Conservation (phyloP, 441 rosid genomes). For the Erodium texanum region DNA sequence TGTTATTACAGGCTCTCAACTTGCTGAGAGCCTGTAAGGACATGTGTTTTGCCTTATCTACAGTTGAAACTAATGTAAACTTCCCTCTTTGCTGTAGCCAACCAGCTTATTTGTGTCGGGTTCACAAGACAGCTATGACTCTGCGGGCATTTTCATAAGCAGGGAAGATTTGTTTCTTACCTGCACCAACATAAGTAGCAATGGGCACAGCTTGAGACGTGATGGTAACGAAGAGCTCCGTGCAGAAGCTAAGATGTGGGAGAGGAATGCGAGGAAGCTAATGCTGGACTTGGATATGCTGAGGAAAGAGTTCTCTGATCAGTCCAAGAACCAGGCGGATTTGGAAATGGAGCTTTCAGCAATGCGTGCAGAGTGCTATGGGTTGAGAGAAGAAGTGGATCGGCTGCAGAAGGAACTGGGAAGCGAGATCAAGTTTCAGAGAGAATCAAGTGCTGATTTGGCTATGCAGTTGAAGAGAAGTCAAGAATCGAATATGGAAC, state of each 20-base stretch:
- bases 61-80: not conserved
- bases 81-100: slow-evolving; percentile 20
- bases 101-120: slow-evolving; percentile 26
- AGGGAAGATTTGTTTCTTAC: slow-evolving; percentile 16
- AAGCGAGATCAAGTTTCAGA: slow-evolving; percentile 40
- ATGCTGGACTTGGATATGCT: slow-evolving; percentile 38
- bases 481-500: slow-evolving; percentile 55
- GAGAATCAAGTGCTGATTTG: slow-evolving; percentile 35
- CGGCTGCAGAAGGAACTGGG: slow-evolving; percentile 40
- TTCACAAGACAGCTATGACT: slow-evolving; percentile 33
- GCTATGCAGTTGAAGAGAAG: slow-evolving; percentile 43
- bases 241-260: slow-evolving; percentile 49
- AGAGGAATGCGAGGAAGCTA: slow-evolving; percentile 42
- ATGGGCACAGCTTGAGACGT: slow-evolving; percentile 12
- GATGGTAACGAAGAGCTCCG: slow-evolving; percentile 31
- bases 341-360: slow-evolving; percentile 38
- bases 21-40: not conserved
- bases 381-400: slow-evolving; percentile 41
- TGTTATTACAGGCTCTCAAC: too few relatives aligned
- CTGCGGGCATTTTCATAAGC: slow-evolving; percentile 23
- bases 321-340: slow-evolving; percentile 28
- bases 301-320: slow-evolving; percentile 40
- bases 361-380: slow-evolving; percentile 33
- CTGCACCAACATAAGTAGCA: slow-evolving; percentile 13
- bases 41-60: not conserved